phyloP scores from a whole-genome alignment of 78 protist genomes.

The Dictyostelium discoideum region DNA sequence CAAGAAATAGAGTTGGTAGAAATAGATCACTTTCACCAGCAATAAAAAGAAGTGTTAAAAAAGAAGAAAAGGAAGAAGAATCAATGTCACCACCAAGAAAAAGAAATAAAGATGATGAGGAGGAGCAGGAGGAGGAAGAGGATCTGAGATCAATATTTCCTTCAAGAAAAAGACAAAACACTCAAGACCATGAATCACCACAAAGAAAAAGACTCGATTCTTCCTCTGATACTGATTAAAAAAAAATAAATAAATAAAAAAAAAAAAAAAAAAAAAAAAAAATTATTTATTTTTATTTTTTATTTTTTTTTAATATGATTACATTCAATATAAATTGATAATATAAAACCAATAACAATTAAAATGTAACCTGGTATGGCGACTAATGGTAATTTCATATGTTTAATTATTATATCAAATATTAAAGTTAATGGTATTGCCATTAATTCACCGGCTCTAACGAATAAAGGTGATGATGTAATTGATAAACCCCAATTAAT shows the following conservation, averaged over 20 bases:
- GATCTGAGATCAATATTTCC: neutral
- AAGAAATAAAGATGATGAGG: neutral
- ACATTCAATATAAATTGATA: slow-evolving; percentile 32
- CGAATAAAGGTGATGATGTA: slow-evolving; percentile 53
- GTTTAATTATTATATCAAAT: slow-evolving; percentile 23
- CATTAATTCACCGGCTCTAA: slow-evolving; percentile 64
- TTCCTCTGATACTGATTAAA: neutral
- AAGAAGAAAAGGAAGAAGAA: neutral
- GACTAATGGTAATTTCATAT: neutral
- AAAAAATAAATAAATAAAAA: neutral
- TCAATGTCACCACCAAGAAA: neutral
- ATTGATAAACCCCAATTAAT: slow-evolving; percentile 44
- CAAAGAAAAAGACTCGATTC: neutral
- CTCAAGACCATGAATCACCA: neutral
- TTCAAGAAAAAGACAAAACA: neutral
- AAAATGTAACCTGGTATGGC: slow-evolving; percentile 58
- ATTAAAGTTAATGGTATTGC: slow-evolving; percentile 43
- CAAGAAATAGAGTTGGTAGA: neutral
- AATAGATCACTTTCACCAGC: neutral
- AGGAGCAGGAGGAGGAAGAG: neutral
- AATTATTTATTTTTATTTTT: neutral
- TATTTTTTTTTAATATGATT: neutral
- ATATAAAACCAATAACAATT: slow-evolving; percentile 45
- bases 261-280: neutral
- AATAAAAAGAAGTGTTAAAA: neutral